Conservation (phyloP, 129 eudicot species). For the Centaurea solstitialis region DNA sequence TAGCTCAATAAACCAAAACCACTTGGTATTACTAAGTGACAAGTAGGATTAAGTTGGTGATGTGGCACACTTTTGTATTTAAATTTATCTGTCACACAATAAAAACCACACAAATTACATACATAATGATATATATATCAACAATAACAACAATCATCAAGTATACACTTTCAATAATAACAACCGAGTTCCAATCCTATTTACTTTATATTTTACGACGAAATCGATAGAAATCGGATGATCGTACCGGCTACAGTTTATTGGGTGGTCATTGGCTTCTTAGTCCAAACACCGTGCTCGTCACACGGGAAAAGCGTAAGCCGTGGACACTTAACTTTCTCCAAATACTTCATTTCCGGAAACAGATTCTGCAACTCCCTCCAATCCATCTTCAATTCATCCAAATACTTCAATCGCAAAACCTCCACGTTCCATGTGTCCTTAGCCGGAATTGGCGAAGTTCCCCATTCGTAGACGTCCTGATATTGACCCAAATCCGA, state of each 20-base stretch:
- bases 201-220: neutral
- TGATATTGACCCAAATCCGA: slow-evolving; percentile 31
- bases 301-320: slow-evolving; percentile 58
- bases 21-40: too few species aligned
- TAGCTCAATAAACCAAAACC: too few species aligned
- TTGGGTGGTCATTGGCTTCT: neutral
- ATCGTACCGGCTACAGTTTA: neutral
- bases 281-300: slow-evolving; percentile 48
- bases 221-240: neutral
- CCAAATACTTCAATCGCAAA: slow-evolving; percentile 52
- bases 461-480: neutral
- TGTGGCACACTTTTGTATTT: too few species aligned
- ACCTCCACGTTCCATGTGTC: slow-evolving; percentile 34
- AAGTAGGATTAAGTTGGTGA: too few species aligned
- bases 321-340: slow-evolving; percentile 50
- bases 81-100: too few species aligned
- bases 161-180: neutral
- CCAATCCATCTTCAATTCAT: slow-evolving; percentile 50
- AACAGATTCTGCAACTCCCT: slow-evolving; percentile 36
- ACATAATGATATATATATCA: neutral
- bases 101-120: neutral
- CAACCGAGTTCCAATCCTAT: neutral
- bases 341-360: slow-evolving; percentile 42
- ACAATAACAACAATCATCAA: neutral
- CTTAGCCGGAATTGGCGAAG: neutral